A percentile compares a stretch with the other conserved stretches of the same genome.
These are phyloP conservation scores for Ophiostoma pallidulum DNA, from an alignment of 2,329 filamentous ascomycete species.

Conservation along the genomic window DNA sequence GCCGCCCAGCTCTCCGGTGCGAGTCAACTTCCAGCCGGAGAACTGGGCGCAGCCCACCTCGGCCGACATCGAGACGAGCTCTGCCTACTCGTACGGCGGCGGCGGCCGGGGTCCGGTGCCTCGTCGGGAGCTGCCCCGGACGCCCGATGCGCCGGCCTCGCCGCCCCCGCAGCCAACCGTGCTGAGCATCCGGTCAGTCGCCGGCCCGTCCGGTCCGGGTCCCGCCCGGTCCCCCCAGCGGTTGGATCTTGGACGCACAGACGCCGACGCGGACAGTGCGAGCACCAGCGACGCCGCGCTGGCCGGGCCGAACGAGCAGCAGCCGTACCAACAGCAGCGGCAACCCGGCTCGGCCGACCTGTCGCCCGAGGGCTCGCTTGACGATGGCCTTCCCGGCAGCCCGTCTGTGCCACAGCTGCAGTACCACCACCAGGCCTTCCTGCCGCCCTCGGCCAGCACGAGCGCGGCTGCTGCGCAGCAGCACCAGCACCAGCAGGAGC, in stretches of 20 bases:
- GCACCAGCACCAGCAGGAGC: slow-evolving; percentile 17
- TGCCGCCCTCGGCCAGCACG: slow-evolving; percentile 19
- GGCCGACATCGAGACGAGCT: slow-evolving; percentile 37
- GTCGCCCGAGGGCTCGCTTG: slow-evolving; percentile 43
- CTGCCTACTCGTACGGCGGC: slow-evolving; percentile 13
- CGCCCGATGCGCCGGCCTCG: slow-evolving; percentile 27
- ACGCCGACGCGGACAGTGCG: slow-evolving; percentile 25
- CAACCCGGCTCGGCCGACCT: slow-evolving; percentile 33
- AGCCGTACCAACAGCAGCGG: too few species aligned
- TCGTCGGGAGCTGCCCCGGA: slow-evolving; percentile 26
- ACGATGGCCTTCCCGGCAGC: slow-evolving; percentile 32
- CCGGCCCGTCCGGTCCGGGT: too few species aligned
- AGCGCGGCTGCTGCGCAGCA: too few species aligned
- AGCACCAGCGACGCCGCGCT: slow-evolving; percentile 50
- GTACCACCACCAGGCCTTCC: slow-evolving; percentile 47
- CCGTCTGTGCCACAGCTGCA: slow-evolving; percentile 48
- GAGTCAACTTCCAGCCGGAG: slow-evolving; percentile 43
- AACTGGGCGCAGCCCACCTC: slow-evolving; percentile 45
- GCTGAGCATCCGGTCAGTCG: too few species aligned
- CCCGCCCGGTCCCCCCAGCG: too few species aligned
- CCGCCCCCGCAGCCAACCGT: slow-evolving; percentile 36
- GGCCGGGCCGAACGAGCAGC: slow-evolving; percentile 40
- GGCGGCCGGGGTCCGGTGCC: neutral
- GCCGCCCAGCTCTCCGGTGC: slow-evolving; percentile 46
- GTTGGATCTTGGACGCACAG: too few species aligned